Base-by-base conservation (phyloP, 768 basidiomycete genomes). In the Floccularia luteovirens region DNA sequence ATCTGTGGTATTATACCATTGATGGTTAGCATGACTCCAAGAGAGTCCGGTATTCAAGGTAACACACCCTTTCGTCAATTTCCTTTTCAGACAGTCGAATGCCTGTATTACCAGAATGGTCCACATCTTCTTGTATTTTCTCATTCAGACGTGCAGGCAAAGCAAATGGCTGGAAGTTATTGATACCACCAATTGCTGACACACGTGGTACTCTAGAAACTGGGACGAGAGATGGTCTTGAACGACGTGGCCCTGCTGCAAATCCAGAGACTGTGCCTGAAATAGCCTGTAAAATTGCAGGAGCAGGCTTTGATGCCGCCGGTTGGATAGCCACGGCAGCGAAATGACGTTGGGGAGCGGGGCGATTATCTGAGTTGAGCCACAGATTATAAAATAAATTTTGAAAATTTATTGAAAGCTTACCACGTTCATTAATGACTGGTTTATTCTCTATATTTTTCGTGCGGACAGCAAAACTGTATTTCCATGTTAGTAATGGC, bases 391-490 rank as follows among this genome's bases (percentile, higher is more conserved):
- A 30, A 25, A 24, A 8, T 28, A 16, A 39, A 30, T 11, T 31
- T 21, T 7, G 38, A 22, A 10, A 39, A 16, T 13, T 27, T 57
- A 39, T 17, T 10, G n/a, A 8, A 11, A 8, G 33, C 67, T 11
- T 52, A 81, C 87, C 85, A 46, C 76, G 78, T 49, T 89, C 83
- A 47, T 89, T 86, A 20, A 89, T 68, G 17, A 81, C 75, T 1
- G 82, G 81, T 44, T 78, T 81, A 53, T 90, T 91, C 64, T 90
- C 88, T 2, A 92, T 64, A 48, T 90, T 84, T 70, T 89, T 89
- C 14, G 90, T 87, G 27, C 85, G 74, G 25, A 80, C 78, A 11
- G 86, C 88, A 50, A 90, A 91, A 54, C 87, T 64, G 30, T 35
- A 38, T 23, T 28, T 8, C 10, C 14, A 28, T 8, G 27, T 8